These are phyloP conservation scores for Podospora tetraspora DNA, from an alignment of 495 filamentous ascomycete genomes.

Conservation along the genomic window DNA sequence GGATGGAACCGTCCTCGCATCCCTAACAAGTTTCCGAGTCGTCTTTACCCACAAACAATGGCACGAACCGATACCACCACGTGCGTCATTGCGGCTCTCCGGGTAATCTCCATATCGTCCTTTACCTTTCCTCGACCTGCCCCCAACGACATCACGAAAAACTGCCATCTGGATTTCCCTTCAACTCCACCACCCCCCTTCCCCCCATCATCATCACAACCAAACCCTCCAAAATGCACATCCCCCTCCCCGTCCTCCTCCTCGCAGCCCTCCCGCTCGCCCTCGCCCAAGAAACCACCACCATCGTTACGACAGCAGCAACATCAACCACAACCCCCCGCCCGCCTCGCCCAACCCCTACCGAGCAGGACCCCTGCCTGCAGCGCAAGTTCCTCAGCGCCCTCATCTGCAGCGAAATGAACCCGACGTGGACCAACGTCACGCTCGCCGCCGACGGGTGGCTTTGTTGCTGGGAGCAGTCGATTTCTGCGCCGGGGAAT, in stretches of 20 bases:
- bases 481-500: background rate
- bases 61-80: background rate
- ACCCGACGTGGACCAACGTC: background rate
- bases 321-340: background rate
- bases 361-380: background rate
- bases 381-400: background rate
- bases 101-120: background rate
- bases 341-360: background rate
- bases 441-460: background rate
- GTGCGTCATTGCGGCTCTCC: background rate
- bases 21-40: background rate
- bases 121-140: background rate
- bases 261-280: background rate
- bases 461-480: background rate
- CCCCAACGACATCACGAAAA: background rate
- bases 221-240: background rate
- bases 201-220: background rate
- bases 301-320: no score
- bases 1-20: background rate
- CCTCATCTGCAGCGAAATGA: background rate
- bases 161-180: background rate
- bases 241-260: background rate
- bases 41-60: background rate
- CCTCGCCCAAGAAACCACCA: background rate
- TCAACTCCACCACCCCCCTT: no score